Base-by-base conservation (phyloP, 2,329 filamentous ascomycete species). In the Aureobasidium sp. region DNA sequence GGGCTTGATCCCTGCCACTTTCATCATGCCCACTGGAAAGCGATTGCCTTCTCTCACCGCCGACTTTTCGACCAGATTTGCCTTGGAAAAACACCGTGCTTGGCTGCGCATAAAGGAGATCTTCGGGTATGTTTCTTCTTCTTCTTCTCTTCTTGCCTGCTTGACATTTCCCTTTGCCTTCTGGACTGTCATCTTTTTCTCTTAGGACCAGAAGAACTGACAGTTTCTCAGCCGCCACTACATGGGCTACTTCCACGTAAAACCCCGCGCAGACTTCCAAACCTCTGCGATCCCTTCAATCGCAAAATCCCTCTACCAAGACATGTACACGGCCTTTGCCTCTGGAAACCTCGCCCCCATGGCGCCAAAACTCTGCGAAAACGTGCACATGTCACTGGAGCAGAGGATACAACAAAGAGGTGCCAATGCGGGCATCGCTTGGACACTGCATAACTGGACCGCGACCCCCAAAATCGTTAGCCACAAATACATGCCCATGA, bases 261-360 rank as follows among this genome's bases (percentile, higher is more conserved):
- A 72, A 29, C 74, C 75, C 15, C 57, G 54, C 19, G 61, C 60
- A 22, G 42, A 63, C 53, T 67, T 78, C 19, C 65, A 71, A n/a
- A 60, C 75, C 27, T 65, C 64, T 24, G 68, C 73, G 45, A 70
- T 77, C 42, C 73, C 75, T 19, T 58, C 66, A 11, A 70, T 75
- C 42, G 77, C 74, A 12, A 69, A 69, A 44, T 65, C 71, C 9
- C 69, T 81, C n/a, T 78, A 82, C 62, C 63, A 71, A 49, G 64
- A 69, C 29, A 78, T 82, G 75, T 81, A 81, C 67, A 72, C 67
- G 27, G 72, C 75, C 24, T 79, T 81, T 64, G 78, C 79, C 27
- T 66, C 65, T 68, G 80, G 76, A 67, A 72, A 70, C 31, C 62
- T 69, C 35, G 49, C 61, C 8, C 39, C 61, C n/a, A 54, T 71